Conservation (phyloP, 495 filamentous ascomycete species). For the Daldinia childiae region DNA sequence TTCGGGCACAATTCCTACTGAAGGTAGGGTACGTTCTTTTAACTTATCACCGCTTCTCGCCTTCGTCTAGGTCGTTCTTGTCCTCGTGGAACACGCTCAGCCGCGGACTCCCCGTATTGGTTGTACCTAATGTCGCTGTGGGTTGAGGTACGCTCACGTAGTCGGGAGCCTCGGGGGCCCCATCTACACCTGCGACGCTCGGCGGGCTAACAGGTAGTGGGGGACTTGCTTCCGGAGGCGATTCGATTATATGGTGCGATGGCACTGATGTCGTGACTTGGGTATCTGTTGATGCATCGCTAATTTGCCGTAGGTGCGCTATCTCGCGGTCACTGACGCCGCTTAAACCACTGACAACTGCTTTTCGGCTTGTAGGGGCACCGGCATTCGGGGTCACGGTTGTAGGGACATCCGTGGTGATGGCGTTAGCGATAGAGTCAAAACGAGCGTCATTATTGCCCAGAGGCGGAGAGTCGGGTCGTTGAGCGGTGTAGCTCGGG, state of each 20-base stretch:
- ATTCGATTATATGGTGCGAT: not conserved
- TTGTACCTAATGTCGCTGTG: not conserved
- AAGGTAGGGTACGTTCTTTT: not conserved
- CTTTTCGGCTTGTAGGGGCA: constrained; percentile 21
- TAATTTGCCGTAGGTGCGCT: constrained; percentile 58
- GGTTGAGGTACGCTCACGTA: constrained; percentile 39
- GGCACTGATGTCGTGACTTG: not conserved
- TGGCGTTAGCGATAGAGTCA: constrained; percentile 35
- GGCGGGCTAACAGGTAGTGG: constrained; percentile 43
- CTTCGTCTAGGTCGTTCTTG: constrained; percentile 44
- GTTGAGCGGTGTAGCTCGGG: constrained; percentile 6
- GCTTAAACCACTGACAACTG: constrained; percentile 53
- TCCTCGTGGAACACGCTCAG: constrained; percentile 53
- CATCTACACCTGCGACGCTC: constrained; percentile 23
- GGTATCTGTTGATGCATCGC: constrained; percentile 47
- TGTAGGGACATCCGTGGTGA: constrained; percentile 24
- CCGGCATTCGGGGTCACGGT: not conserved
- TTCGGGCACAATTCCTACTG: not conserved
- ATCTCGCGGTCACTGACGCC: constrained; percentile 54
- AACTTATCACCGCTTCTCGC: not conserved
- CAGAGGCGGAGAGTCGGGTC: constrained; percentile 48
- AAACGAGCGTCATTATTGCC: constrained; percentile 28
- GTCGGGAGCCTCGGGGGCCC: constrained; percentile 26
- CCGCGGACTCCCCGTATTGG: constrained; percentile 36
- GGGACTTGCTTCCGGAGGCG: constrained; percentile 8